Percentiles rank a stretch among this genome's conserved stretches.
These are phyloP conservation scores for Colletotrichum theobromicola DNA, from an alignment of 2,329 filamentous ascomycete species.

Conservation along the genomic window DNA sequence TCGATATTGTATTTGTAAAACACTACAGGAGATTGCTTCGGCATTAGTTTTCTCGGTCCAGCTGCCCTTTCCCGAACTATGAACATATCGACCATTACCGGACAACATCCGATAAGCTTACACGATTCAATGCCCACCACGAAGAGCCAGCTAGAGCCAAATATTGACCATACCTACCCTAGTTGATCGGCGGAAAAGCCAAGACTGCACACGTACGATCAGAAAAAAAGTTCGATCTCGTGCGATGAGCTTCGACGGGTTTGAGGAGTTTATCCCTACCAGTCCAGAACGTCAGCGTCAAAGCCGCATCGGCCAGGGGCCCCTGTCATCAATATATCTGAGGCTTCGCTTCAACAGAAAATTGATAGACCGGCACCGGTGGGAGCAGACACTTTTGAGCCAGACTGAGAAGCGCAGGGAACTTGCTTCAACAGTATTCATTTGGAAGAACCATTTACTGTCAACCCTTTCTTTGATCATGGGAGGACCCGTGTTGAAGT, in stretches of 20 bases:
- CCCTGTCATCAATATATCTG: not conserved
- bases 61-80: not conserved
- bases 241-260: not conserved
- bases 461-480: rapidly evolving
- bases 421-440: rapidly evolving
- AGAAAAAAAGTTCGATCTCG: not conserved
- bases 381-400: not conserved
- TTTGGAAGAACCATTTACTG: not conserved
- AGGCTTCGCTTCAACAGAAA: not conserved
- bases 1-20: not conserved
- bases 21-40: not conserved
- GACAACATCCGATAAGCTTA: not conserved
- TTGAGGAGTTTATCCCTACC: not conserved
- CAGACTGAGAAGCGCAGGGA: not conserved
- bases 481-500: not conserved
- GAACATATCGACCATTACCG: not conserved
- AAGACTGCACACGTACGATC: not conserved
- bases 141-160: not conserved
- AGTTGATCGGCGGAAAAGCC: not conserved
- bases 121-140: not conserved
- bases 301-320: not conserved
- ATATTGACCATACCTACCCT: not conserved
- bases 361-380: not conserved
- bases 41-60: not conserved
- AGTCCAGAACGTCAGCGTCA: not conserved